Percentiles rank a stretch among this genome's conserved stretches.
These are phyloP conservation scores for Parathielavia appendiculata DNA, from an alignment of 495 filamentous ascomycete species.

Conservation along the genomic window DNA sequence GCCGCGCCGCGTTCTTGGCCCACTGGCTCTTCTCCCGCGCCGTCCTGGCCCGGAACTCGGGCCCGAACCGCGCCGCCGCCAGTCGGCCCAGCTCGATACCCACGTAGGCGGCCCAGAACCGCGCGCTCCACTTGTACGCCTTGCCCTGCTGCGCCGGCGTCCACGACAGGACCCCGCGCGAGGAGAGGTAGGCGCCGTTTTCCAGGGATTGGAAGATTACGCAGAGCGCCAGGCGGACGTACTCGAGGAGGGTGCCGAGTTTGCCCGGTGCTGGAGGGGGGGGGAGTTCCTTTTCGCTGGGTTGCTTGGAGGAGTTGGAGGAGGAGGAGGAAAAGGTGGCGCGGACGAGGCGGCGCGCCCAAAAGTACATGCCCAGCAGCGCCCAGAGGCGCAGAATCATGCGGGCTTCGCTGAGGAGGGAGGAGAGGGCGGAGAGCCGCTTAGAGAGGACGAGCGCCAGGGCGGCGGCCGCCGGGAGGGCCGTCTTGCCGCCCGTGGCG, in stretches of 20 bases:
- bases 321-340: slow-evolving; percentile 15
- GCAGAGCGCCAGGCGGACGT: slow-evolving; percentile 62
- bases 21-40: slow-evolving; percentile 40
- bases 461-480: slow-evolving; percentile 40
- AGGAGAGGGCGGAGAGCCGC: slow-evolving; percentile 46
- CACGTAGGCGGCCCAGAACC: slow-evolving; percentile 77
- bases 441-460: slow-evolving; percentile 39
- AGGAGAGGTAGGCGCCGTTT: slow-evolving; percentile 73
- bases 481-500: slow-evolving; percentile 18
- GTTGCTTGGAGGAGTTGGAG: not conserved
- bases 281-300: slow-evolving; percentile 12
- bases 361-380: slow-evolving; percentile 69
- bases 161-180: slow-evolving; percentile 61
- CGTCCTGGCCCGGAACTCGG: slow-evolving; percentile 35
- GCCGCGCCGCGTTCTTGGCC: slow-evolving; percentile 43
- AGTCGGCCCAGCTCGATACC: slow-evolving; percentile 68
- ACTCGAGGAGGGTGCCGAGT: slow-evolving; percentile 49
- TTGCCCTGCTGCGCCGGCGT: slow-evolving; percentile 47
- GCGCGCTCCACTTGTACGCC: slow-evolving; percentile 66
- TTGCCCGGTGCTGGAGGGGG: slow-evolving; percentile 27
- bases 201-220: slow-evolving; percentile 72
- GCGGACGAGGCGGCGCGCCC: slow-evolving; percentile 54
- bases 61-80: slow-evolving; percentile 40
- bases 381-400: slow-evolving; percentile 76
- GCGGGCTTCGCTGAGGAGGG: slow-evolving; percentile 57